These are phyloP conservation scores for Pilobolus umbonatus DNA, from an alignment of 192 early-diverging fungal species.

Conservation along the genomic window DNA sequence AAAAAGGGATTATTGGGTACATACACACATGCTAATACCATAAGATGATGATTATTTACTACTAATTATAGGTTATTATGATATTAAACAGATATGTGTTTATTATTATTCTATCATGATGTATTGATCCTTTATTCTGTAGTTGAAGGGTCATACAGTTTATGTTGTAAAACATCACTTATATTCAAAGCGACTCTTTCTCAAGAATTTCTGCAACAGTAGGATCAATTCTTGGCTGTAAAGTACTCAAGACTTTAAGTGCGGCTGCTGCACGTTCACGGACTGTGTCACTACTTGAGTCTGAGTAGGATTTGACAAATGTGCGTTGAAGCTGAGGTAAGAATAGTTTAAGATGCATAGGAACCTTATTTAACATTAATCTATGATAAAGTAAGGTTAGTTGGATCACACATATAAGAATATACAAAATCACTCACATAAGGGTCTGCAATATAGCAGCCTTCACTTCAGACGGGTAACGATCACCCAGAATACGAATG, in stretches of 20 bases:
- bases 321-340: constrained; percentile 97
- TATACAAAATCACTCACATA: constrained; percentile 39
- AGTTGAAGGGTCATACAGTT: too few relatives aligned
- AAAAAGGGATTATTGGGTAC: too few relatives aligned
- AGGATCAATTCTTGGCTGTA: constrained; percentile 8
- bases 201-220: constrained; percentile 13
- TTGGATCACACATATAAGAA: constrained; percentile 16
- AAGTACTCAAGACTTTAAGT: constrained; percentile 32
- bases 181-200: constrained; percentile 7
- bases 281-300: constrained; percentile 64
- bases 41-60: too few relatives aligned
- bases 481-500: constrained; percentile 96
- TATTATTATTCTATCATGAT: too few relatives aligned
- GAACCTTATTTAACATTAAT: constrained; percentile 75
- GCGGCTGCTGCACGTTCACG: constrained; percentile 80
- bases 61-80: too few relatives aligned
- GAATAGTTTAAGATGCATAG: constrained; percentile 91
- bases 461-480: constrained; percentile 88
- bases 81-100: too few relatives aligned
- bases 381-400: constrained; percentile 37
- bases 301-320: constrained; percentile 85
- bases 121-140: too few relatives aligned
- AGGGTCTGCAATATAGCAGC: constrained; percentile 87
- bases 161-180: too few relatives aligned
- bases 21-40: too few relatives aligned